These are phyloP conservation scores for Xanthoceras sorbifolium DNA, from an alignment of 345 rosid species.

Conservation along the genomic window DNA sequence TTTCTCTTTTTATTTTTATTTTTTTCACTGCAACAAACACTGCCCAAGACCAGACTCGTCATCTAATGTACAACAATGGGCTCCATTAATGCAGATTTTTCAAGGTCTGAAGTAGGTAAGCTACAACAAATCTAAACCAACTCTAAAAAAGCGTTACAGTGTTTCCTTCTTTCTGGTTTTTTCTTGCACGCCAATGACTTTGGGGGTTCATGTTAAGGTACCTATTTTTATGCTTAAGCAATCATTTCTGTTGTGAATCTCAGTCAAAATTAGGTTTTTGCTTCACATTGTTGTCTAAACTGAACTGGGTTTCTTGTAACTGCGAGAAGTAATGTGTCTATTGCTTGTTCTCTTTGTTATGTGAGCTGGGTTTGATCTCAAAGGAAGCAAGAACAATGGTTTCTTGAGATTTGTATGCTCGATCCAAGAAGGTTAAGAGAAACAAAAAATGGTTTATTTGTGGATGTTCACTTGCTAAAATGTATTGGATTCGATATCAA, in stretches of 20 bases:
- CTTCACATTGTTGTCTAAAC: conserved; percentile 23
- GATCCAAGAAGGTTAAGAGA: conserved; percentile 19
- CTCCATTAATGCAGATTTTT: conserved; percentile 31
- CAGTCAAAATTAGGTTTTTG: conserved; percentile 26
- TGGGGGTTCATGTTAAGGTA: conserved; percentile 18
- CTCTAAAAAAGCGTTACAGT: conserved; percentile 19
- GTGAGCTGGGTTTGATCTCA: conserved; percentile 34
- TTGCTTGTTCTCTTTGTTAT: conserved; percentile 31
- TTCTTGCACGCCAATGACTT: conserved; percentile 14
- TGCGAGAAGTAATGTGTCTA: conserved; percentile 32
- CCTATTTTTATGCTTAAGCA: conserved; percentile 34
- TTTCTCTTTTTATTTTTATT: not conserved
- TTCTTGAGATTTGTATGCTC: conserved; percentile 15
- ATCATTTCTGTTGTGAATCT: conserved; percentile 31
- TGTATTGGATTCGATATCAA: conserved; percentile 42
- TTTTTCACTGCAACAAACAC: conserved; percentile 10
- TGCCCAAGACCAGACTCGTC: conserved; percentile 24
- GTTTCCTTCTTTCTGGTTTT: conserved; percentile 19
- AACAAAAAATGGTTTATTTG: conserved; percentile 25
- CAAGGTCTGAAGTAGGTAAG: conserved; percentile 40
- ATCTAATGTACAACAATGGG: conserved; percentile 31
- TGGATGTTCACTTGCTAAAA: conserved; percentile 40
- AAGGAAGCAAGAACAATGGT: conserved; percentile 17
- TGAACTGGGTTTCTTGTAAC: conserved; percentile 31
- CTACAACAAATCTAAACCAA: conserved; percentile 29